Evolutionary conservation across 805 yeast species (phyloP).

Genomic region (Ogataea minuta): DNA sequence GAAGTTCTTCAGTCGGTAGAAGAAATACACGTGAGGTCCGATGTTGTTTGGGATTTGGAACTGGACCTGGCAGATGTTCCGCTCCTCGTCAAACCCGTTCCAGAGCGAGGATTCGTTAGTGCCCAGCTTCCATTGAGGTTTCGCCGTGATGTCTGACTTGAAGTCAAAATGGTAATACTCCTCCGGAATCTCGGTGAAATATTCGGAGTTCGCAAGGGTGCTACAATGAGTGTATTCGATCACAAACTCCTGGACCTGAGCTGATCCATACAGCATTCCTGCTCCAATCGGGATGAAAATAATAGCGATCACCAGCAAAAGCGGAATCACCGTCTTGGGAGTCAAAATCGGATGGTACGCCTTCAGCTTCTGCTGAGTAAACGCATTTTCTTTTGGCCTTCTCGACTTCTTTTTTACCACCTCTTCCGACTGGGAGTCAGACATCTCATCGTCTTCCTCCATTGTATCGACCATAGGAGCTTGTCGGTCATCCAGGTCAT

Average conservation of each 20-base stretch:
- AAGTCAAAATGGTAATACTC: slow-evolving; percentile 60
- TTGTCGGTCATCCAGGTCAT: slow-evolving; percentile 11
- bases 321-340: slow-evolving; percentile 87
- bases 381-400: slow-evolving; percentile 62
- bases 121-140: slow-evolving; percentile 66
- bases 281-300: slow-evolving; percentile 92
- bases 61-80: slow-evolving; percentile 61
- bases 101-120: slow-evolving; percentile 40
- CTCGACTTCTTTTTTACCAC: slow-evolving; percentile 47
- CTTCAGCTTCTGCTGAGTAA: slow-evolving; percentile 53
- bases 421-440: slow-evolving; percentile 41
- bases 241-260: slow-evolving; percentile 70
- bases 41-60: slow-evolving; percentile 74
- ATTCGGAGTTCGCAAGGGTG: slow-evolving; percentile 41
- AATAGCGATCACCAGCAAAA: slow-evolving; percentile 68
- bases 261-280: slow-evolving; percentile 71
- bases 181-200: slow-evolving; percentile 56
- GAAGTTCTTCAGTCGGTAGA: slow-evolving; percentile 82
- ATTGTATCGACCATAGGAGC: slow-evolving; percentile 16
- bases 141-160: slow-evolving; percentile 37
- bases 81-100: slow-evolving; percentile 43
- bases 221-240: slow-evolving; percentile 77
- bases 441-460: slow-evolving; percentile 40
- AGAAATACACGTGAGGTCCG: slow-evolving; percentile 71
- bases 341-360: slow-evolving; percentile 79